Conservation (phyloP, 1,139 yeast genomes). For the Nakaseomyces sp. region DNA sequence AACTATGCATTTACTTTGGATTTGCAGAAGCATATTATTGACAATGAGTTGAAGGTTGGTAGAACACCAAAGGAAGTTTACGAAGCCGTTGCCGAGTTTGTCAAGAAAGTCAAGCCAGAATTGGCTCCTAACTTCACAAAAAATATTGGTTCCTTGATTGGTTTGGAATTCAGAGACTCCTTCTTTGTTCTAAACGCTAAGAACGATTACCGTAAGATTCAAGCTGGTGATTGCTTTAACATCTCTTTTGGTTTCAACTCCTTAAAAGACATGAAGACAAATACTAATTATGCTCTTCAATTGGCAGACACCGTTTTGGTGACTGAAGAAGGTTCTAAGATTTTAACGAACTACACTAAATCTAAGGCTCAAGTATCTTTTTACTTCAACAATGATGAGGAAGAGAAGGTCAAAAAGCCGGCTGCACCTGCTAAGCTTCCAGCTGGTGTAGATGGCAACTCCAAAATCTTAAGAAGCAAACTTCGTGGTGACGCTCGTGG, state of each 20-base stretch:
- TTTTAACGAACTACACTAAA: slow-evolving; percentile 70
- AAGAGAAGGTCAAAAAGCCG: slow-evolving; percentile 26
- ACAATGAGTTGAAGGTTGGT: slow-evolving; percentile 55
- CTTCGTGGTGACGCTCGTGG: slow-evolving; percentile 68
- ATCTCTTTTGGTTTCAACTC: slow-evolving; percentile 71
- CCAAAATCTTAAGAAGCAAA: slow-evolving; percentile 65
- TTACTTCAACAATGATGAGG: slow-evolving; percentile 69
- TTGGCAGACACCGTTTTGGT: slow-evolving; percentile 79
- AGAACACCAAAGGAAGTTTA: slow-evolving; percentile 58
- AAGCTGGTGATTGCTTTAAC: slow-evolving; percentile 68
- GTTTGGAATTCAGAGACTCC: slow-evolving; percentile 84
- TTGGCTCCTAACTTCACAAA: slow-evolving; percentile 60
- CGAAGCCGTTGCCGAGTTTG: slow-evolving; percentile 49
- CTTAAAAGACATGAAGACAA: slow-evolving; percentile 42
- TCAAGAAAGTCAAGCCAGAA: slow-evolving; percentile 53
- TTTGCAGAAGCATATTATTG: slow-evolving; percentile 55
- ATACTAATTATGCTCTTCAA: slow-evolving; percentile 55
- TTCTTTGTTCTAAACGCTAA: slow-evolving; percentile 64
- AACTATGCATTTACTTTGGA: slow-evolving; percentile 70
- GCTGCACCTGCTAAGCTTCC: slow-evolving; percentile 13
- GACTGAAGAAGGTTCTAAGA: slow-evolving; percentile 39
- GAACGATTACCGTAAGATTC: slow-evolving; percentile 52
- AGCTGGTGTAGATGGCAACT: slow-evolving; percentile 28
- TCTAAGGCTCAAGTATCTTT: slow-evolving; percentile 69
- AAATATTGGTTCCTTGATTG: slow-evolving; percentile 84